These are phyloP conservation scores for Tolypocladium album DNA, from an alignment of 2,329 filamentous ascomycete genomes.

Conservation along the genomic window DNA sequence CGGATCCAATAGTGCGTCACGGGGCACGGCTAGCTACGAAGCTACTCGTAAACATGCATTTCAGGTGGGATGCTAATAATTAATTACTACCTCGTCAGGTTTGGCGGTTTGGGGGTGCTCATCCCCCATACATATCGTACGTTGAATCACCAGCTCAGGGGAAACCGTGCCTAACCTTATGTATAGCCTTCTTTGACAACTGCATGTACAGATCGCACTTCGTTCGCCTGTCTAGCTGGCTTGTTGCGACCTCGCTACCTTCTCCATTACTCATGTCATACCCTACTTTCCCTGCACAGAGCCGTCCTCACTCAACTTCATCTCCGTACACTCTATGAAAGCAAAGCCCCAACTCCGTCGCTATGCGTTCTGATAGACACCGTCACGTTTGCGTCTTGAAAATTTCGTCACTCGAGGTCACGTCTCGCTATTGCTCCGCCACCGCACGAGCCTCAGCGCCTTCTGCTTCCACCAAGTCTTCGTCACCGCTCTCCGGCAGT, in stretches of 20 bases:
- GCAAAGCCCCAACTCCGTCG: conserved; percentile 13
- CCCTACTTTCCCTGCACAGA: neutral
- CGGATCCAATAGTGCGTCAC: neutral
- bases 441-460: neutral
- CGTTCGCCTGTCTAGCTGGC: neutral
- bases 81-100: no score
- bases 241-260: neutral
- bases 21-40: neutral
- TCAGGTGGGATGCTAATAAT: neutral
- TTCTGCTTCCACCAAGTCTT: neutral
- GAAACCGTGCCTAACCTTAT: no score
- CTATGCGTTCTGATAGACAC: conserved; percentile 11
- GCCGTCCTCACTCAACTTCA: neutral
- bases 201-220: neutral
- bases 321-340: neutral
- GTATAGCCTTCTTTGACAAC: no score
- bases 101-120: neutral
- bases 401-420: neutral
- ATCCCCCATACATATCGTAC: no score
- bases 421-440: neutral
- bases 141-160: no score
- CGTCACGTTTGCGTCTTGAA: neutral
- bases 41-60: neutral
- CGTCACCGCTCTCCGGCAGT: neutral
- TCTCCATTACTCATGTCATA: no score